Conservation (phyloP, 2,329 filamentous ascomycete species). For the Pseudocercospora cruenta region DNA sequence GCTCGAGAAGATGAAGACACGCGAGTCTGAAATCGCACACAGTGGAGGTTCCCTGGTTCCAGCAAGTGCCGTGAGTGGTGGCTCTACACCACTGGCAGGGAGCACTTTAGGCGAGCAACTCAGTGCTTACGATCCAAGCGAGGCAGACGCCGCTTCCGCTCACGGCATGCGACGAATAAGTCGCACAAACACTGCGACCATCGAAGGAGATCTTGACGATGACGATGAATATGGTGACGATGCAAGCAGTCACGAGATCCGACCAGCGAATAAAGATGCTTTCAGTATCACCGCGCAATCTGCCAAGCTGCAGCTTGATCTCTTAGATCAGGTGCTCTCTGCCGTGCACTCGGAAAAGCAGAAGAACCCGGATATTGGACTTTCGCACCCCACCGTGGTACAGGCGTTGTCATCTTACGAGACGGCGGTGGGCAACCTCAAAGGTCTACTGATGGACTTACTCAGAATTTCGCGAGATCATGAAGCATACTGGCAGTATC, state of each 20-base stretch:
- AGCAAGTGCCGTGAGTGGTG: conserved; percentile 51
- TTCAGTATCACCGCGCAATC: conserved; percentile 98
- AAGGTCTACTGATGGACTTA: conserved; percentile 80
- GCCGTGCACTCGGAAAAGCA: conserved; percentile 74
- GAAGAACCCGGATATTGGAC: conserved; percentile 68
- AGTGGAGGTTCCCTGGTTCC: conserved; percentile 36
- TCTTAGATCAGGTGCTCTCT: conserved; percentile 82
- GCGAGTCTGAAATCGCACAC: conserved; percentile 33
- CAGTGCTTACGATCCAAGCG: conserved; percentile 62
- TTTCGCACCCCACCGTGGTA: conserved; percentile 76
- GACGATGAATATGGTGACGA: conserved; percentile 79
- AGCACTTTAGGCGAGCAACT: conserved; percentile 58
- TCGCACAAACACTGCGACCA: conserved; percentile 49
- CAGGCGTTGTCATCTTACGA: conserved; percentile 87
- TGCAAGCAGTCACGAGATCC: conserved; percentile 74
- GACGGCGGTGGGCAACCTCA: conserved; percentile 83
- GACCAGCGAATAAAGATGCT: conserved; percentile 80
- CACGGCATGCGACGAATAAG: conserved; percentile 48
- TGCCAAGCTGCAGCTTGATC: conserved; percentile 86
- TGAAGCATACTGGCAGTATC: conserved; percentile 96
- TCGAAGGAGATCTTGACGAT: conserved; percentile 64
- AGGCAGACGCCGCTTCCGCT: conserved; percentile 56
- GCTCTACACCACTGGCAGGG: conserved; percentile 45
- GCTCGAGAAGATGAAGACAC: conserved; percentile 51
- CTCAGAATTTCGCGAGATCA: conserved; percentile 91